Percentiles rank a stretch among this genome's conserved stretches.
These are phyloP conservation scores for Pleurotus tuoliensis DNA, from an alignment of 768 basidiomycete genomes.

Conservation along the genomic window DNA sequence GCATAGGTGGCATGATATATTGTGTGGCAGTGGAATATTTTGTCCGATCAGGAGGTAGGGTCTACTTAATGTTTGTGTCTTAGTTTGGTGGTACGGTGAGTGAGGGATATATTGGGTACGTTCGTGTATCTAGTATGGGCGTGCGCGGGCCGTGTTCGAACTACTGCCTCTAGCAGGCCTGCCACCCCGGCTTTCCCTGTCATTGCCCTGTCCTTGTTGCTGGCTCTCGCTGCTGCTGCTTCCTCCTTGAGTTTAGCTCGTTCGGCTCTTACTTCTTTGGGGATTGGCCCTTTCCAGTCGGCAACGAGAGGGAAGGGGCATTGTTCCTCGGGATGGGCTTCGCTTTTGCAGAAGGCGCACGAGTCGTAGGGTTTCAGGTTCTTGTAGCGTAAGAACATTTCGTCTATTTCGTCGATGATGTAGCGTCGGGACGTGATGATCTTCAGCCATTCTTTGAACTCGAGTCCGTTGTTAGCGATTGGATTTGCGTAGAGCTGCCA, in stretches of 20 bases:
- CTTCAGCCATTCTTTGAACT: background rate
- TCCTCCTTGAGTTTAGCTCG: background rate
- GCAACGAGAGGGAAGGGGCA: background rate
- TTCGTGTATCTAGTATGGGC: background rate
- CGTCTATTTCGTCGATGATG: background rate
- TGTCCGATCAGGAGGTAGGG: too few relatives aligned
- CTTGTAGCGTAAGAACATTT: background rate
- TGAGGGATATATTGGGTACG: background rate
- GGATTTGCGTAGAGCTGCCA: background rate
- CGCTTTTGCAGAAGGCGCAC: conserved; percentile 2
- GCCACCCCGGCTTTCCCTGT: background rate
- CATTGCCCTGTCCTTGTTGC: background rate
- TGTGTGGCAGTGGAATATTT: too few relatives aligned
- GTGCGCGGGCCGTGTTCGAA: background rate
- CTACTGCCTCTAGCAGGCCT: background rate
- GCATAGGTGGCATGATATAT: too few relatives aligned
- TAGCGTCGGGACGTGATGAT: background rate
- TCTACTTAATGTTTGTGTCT: too few relatives aligned
- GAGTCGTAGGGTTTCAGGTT: background rate
- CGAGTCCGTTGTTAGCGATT: background rate
- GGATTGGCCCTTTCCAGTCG: conserved; percentile 1
- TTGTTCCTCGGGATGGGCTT: background rate
- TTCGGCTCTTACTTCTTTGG: background rate
- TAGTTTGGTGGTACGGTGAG: background rate
- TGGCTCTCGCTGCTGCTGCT: background rate